Percentiles rank a stretch among this genome's conserved stretches.
Conservation (phyloP, 148 eudicot species). For the Rhododendron mucronatum region DNA sequence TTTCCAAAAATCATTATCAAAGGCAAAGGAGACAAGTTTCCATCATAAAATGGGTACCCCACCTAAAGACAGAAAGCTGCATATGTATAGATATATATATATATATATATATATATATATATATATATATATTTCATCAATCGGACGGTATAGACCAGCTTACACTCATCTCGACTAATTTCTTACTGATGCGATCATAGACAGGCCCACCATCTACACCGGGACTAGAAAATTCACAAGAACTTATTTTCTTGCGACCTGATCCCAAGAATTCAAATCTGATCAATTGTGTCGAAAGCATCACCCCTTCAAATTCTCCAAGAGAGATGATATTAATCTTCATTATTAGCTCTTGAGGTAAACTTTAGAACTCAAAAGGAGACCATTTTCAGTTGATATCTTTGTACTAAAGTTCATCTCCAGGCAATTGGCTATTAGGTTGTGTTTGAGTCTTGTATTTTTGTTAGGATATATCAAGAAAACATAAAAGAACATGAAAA, state of each 20-base stretch:
- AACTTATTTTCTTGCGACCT: no score
- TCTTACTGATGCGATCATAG: no score
- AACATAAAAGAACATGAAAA: background rate
- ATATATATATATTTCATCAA: background rate
- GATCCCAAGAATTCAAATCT: accelerated
- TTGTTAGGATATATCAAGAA: no score
- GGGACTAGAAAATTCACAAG: background rate
- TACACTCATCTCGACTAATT: background rate
- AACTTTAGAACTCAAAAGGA: background rate
- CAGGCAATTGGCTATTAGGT: background rate
- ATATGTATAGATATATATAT: background rate
- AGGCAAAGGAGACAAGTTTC: background rate
- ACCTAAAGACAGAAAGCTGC: background rate
- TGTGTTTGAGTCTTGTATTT: background rate
- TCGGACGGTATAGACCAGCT: background rate
- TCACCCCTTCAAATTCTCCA: background rate
- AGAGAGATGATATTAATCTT: background rate
- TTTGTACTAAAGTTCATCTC: background rate
- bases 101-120: no score
- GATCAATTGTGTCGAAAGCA: no score
- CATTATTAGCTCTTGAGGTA: background rate
- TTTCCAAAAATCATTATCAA: background rate
- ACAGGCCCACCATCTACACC: no score
- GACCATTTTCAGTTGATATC: background rate
- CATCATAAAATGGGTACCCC: background rate